A percentile compares a stretch with the other conserved stretches of the same genome.
Conservation (phyloP, 2,329 filamentous ascomycete species). For the Aureobasidium mangrovei region DNA sequence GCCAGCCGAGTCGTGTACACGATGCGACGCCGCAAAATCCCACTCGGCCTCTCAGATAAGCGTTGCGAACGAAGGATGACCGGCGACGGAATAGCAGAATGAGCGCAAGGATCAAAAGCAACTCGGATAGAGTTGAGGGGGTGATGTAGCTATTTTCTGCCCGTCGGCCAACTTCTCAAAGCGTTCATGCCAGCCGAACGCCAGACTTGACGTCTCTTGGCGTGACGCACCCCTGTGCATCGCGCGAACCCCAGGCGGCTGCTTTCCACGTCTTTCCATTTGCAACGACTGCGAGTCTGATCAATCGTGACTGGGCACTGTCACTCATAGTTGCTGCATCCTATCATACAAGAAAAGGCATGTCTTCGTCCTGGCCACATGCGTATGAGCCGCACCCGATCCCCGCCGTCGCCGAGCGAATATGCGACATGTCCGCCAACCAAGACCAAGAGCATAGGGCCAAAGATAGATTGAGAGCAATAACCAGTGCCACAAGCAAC, state of each 20-base stretch:
- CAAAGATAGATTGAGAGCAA: no score
- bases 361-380: background rate
- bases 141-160: background rate
- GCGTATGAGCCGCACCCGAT: no score
- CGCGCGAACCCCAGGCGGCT: background rate
- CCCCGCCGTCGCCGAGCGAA: background rate
- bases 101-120: background rate
- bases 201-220: no score
- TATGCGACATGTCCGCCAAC: background rate
- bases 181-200: no score
- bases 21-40: background rate
- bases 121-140: background rate
- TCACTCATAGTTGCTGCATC: background rate
- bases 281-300: background rate
- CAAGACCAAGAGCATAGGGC: no score
- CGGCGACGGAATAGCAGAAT: background rate
- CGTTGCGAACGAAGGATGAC: background rate
- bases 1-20: conserved; percentile 1
- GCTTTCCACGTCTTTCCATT: background rate
- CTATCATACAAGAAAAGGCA: background rate
- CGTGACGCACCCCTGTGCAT: no score
- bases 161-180: conserved; percentile 5
- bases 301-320: background rate
- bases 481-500: background rate
- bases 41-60: background rate